Conservation (phyloP, 148 eudicot genomes). For the Rhododendron henanense region DNA sequence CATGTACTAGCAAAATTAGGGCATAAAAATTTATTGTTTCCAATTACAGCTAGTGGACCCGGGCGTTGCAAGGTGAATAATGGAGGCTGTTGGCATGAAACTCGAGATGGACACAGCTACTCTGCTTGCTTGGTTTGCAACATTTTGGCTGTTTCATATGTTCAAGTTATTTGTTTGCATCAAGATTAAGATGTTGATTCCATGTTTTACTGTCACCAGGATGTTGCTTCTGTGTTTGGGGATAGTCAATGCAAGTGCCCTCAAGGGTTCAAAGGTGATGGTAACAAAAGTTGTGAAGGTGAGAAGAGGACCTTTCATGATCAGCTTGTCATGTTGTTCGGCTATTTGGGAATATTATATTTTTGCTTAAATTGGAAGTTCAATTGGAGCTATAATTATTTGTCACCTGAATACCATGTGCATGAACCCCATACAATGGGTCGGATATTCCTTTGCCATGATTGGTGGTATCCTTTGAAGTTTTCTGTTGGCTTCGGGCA, state of each 20-base stretch:
- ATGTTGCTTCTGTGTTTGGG: slow-evolving; percentile 22
- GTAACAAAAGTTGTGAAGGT: slow-evolving; percentile 78
- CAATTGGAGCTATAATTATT: not conserved
- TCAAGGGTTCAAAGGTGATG: slow-evolving; percentile 85
- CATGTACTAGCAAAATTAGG: not conserved
- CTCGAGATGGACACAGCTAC: slow-evolving; percentile 59
- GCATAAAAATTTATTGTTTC: not conserved
- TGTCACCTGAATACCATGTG: not conserved
- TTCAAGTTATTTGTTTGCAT: not conserved
- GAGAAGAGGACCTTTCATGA: slow-evolving; percentile 18
- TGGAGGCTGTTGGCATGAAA: slow-evolving; percentile 97
- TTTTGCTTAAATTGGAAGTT: not conserved
- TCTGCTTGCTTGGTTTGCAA: slow-evolving; percentile 80
- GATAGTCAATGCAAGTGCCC: slow-evolving; percentile 76
- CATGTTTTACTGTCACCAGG: slow-evolving; percentile 38
- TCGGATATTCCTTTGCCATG: not conserved
- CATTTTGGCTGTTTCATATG: not conserved
- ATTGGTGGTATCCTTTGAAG: not conserved
- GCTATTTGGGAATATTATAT: not conserved
- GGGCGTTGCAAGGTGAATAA: slow-evolving; percentile 82
- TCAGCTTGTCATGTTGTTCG: slow-evolving; percentile 5
- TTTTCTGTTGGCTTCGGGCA: not conserved
- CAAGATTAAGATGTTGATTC: not conserved
- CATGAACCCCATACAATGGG: not conserved
- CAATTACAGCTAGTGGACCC: slow-evolving; percentile 72